Evolutionary conservation across 2,329 filamentous ascomycete species (phyloP).

Genomic region (Cordyceps cicadae): DNA sequence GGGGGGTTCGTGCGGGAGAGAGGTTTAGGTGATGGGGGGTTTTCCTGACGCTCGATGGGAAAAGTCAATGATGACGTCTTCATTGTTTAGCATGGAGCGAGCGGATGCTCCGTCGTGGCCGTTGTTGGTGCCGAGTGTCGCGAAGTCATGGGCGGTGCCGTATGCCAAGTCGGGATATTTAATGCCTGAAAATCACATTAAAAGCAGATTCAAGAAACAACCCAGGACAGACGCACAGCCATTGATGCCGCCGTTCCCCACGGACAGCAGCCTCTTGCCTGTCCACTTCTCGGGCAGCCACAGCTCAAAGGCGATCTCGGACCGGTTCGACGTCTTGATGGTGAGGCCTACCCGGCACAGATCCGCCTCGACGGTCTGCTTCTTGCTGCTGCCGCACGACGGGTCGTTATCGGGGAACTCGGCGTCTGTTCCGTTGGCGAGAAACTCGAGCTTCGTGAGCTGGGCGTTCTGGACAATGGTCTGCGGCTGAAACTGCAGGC

Average conservation of each 20-base stretch:
- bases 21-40: no score
- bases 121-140: slow-evolving; percentile 41
- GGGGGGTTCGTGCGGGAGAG: no score
- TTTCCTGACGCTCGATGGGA: slow-evolving; percentile 22
- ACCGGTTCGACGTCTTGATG: slow-evolving; percentile 25
- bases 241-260: slow-evolving; percentile 40
- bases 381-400: slow-evolving; percentile 26
- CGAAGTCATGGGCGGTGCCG: slow-evolving; percentile 34
- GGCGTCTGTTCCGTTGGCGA: slow-evolving; percentile 14
- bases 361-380: slow-evolving; percentile 16
- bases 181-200: no score
- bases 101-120: slow-evolving; percentile 39
- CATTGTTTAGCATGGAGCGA: slow-evolving; percentile 25
- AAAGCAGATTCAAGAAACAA: no score
- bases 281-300: slow-evolving; percentile 40
- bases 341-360: slow-evolving; percentile 16
- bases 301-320: slow-evolving; percentile 37
- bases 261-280: slow-evolving; percentile 35
- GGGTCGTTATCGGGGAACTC: slow-evolving; percentile 28
- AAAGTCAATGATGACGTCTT: slow-evolving; percentile 30
- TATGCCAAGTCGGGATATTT: slow-evolving; percentile 40
- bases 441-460: slow-evolving; percentile 8
- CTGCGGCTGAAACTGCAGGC: background rate
- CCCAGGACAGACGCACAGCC: slow-evolving; percentile 36
- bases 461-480: background rate